Percentiles rank a stretch among this genome's conserved stretches.
Evolutionary conservation across 179 eudicot genomes (phyloP).

Genomic region (Actinidia chinensis): DNA sequence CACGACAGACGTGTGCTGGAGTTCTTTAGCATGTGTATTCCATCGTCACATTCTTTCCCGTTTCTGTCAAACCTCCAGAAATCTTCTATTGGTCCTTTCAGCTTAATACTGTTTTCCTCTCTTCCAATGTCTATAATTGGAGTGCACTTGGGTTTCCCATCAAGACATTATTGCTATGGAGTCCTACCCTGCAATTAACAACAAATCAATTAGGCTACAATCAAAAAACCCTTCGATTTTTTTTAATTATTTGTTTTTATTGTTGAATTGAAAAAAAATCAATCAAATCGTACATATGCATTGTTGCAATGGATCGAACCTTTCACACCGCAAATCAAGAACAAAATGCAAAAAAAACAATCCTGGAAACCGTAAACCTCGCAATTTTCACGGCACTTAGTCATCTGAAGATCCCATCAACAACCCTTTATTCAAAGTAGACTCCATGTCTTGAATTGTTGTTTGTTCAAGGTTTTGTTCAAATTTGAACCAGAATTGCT

Average conservation of each 20-base stretch:
- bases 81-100: conserved; percentile 26
- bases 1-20: conserved; percentile 23
- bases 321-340: conserved; percentile 26
- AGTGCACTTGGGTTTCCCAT: conserved; percentile 91
- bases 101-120: conserved; percentile 29
- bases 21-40: conserved; percentile 26
- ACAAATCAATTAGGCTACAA: not conserved
- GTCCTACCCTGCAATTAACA: conserved; percentile 55
- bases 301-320: conserved; percentile 31
- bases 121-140: conserved; percentile 52
- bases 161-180: conserved; percentile 41
- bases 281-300: conserved; percentile 44
- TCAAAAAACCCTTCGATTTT: not conserved
- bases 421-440: conserved; percentile 57
- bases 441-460: conserved; percentile 10
- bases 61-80: conserved; percentile 28
- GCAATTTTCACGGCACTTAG: conserved; percentile 44
- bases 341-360: conserved; percentile 22
- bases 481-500: conserved; percentile 24
- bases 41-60: conserved; percentile 26
- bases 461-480: conserved; percentile 10
- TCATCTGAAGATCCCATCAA: conserved; percentile 48
- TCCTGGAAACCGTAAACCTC: conserved; percentile 40
- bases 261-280: not conserved
- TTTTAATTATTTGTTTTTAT: not conserved